Evolutionary conservation across 495 filamentous ascomycete genomes (phyloP).

Genomic region (Annulohypoxylon nitens): DNA sequence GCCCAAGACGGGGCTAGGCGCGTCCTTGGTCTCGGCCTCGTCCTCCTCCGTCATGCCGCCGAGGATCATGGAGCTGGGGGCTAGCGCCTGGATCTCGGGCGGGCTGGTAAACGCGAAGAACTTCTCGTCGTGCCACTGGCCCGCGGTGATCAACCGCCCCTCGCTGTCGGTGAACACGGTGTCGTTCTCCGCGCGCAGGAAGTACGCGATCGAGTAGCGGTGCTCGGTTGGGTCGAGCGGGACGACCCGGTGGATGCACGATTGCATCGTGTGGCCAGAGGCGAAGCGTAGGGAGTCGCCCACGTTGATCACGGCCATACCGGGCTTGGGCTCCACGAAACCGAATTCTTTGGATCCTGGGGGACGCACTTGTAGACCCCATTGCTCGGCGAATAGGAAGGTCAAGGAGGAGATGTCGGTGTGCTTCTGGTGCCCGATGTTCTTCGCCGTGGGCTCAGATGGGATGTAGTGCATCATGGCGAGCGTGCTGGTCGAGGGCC

Average conservation of each 20-base stretch:
- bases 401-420: conserved; percentile 71
- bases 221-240: conserved; percentile 63
- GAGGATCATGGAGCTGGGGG: conserved; percentile 60
- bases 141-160: conserved; percentile 62
- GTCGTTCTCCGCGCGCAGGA: conserved; percentile 67
- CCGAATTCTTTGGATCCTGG: conserved; percentile 63
- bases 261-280: conserved; percentile 63
- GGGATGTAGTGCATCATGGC: conserved; percentile 65
- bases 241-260: conserved; percentile 69
- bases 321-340: conserved; percentile 64
- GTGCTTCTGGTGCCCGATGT: conserved; percentile 68
- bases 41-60: conserved; percentile 62
- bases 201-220: conserved; percentile 71
- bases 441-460: conserved; percentile 55
- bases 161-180: conserved; percentile 65
- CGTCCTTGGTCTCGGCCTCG: conserved; percentile 36
- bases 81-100: conserved; percentile 57
- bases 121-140: conserved; percentile 70
- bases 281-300: conserved; percentile 70
- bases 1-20: conserved; percentile 43
- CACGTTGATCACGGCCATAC: conserved; percentile 68
- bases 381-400: conserved; percentile 67
- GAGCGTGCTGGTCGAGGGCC: conserved; percentile 61
- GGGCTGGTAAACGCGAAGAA: conserved; percentile 68
- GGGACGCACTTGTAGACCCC: conserved; percentile 68